Evolutionary conservation across 768 basidiomycete genomes (phyloP), one percentile per base, ranked within the genome.

Genomic region (Russula dissimulans): DNA sequence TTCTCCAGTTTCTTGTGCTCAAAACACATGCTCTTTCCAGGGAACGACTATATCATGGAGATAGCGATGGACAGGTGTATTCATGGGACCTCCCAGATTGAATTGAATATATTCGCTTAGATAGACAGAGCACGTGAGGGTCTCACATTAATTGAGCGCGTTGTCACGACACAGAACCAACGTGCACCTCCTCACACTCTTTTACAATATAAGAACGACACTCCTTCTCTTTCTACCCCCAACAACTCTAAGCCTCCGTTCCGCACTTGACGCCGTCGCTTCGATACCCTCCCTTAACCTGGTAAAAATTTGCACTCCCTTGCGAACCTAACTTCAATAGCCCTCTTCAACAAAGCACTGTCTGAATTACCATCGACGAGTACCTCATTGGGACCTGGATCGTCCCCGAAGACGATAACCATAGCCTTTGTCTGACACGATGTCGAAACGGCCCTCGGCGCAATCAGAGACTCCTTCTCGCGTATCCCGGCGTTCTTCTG

Each of bases 21-120:
- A 41, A 54, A 15, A 26, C 22, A 26, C 22, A 26, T 26, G 22
- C 6, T 1, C 60, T 47, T 60, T 34, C 2, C 60, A 85, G 84
- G 17, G 85, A 87, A 65, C 76, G 71, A 18, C 69, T 87, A 26
- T 84, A 78, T 67, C 82, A 83, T 64, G 85, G 84, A n/a, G 84
- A 87, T 66, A 79, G 80, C 51, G 79, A 78, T 5, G 85, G 85
- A 1, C 81, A 80, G 68, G 74, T 80, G 17, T 85, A 74, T 66
- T 67, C 76, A 14, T 85, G 84, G 83, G 77, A 71, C 55, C 70
- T 84, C 17, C 82, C 83, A 4, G 83, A 85, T 4, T 65, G 50
- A 60, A 29, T 63, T 36, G 14, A 26, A 17, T 43, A 43, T 50
- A 22, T 38, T 44, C 17, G 18, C 10, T 26, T 29, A 4, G 22